phyloP scores from a whole-genome alignment of 2,329 filamentous ascomycete species.

The Penicillium sp. region DNA sequence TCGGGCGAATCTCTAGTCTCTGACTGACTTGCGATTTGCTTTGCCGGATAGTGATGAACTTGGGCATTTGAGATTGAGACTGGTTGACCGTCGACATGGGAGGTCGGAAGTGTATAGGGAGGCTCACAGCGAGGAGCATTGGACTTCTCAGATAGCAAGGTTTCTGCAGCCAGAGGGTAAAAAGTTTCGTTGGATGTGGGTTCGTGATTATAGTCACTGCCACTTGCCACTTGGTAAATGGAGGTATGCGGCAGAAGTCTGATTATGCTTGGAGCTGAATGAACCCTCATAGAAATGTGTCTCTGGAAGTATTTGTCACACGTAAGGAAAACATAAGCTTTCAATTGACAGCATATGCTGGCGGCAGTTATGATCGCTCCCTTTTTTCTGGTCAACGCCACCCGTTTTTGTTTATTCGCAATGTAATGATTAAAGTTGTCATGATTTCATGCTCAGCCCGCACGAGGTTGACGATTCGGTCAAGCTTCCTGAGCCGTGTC shows the following conservation, averaged over 20 bases:
- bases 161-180: neutral
- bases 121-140: neutral
- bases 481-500: constrained; percentile 64
- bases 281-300: neutral
- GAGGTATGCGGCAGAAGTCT: neutral
- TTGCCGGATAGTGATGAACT: constrained; percentile 9
- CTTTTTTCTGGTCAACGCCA: neutral
- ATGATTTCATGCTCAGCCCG: constrained; percentile 1
- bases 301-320: neutral
- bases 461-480: constrained; percentile 51
- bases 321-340: neutral
- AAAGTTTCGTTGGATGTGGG: constrained; percentile 1
- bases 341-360: no score
- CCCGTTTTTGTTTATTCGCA: neutral
- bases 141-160: constrained; percentile 1
- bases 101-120: neutral
- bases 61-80: neutral
- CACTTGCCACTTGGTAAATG: neutral
- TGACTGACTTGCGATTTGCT: constrained; percentile 4
- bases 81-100: neutral
- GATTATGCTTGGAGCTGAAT: neutral
- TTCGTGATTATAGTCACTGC: neutral
- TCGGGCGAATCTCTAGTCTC: neutral
- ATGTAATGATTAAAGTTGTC: constrained; percentile 9
- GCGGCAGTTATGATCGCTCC: neutral